phyloP scores from a whole-genome alignment of 306 rosid species.

The Dalbergia cochinchinensis region DNA sequence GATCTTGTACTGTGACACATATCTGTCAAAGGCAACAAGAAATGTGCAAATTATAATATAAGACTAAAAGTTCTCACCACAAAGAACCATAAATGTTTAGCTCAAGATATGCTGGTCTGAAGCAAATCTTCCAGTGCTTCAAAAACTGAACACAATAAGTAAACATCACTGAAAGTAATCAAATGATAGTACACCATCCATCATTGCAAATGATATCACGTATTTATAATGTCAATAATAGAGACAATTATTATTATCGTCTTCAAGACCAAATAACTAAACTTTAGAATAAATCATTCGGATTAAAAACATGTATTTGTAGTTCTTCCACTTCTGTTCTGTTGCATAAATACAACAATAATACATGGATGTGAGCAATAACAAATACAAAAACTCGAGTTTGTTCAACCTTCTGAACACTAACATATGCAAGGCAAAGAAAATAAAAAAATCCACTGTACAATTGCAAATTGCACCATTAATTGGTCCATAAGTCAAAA shows the following conservation, averaged over 20 bases:
- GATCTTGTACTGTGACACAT: constrained; percentile 81
- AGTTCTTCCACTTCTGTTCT: not conserved
- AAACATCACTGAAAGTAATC: constrained; percentile 21
- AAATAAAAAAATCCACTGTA: constrained; percentile 26
- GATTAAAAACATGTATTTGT: not conserved
- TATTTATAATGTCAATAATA: not conserved
- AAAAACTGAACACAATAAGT: not conserved
- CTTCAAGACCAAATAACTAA: constrained; percentile 32
- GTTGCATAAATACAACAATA: not conserved
- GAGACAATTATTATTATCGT: not conserved
- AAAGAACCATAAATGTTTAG: constrained; percentile 17
- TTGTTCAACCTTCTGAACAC: not conserved
- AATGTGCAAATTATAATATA: constrained; percentile 30
- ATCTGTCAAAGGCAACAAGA: constrained; percentile 62
- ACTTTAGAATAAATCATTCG: constrained; percentile 1
- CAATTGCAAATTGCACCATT: constrained; percentile 9
- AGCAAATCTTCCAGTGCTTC: constrained; percentile 30
- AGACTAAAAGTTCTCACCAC: not conserved
- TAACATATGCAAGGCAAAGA: constrained; percentile 10
- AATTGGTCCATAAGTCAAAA: constrained; percentile 26
- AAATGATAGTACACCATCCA: constrained; percentile 4
- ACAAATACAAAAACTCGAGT: constrained; percentile 4
- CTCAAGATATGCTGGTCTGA: constrained; percentile 12
- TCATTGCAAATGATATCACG: not conserved
- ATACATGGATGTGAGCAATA: not conserved